Conservation (phyloP, 768 basidiomycete species). For the Tricholoma sp. region DNA sequence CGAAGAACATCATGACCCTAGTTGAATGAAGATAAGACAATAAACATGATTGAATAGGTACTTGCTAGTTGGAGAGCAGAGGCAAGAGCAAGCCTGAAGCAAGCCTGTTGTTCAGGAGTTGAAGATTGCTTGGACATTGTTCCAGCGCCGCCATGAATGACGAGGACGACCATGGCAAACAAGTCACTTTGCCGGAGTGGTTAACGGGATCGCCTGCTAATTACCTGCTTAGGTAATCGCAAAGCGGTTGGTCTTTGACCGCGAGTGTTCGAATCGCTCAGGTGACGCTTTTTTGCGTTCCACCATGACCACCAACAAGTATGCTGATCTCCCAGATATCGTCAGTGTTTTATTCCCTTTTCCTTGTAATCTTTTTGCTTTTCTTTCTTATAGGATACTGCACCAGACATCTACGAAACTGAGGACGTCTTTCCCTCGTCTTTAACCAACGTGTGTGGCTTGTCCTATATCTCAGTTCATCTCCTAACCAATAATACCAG, state of each 20-base stretch:
- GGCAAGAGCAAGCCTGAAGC: conserved; percentile 52
- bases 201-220: conserved; percentile 84
- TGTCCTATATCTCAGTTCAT: neutral
- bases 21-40: too few relatives aligned
- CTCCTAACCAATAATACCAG: conserved; percentile 25
- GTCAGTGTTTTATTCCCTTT: conserved; percentile 42
- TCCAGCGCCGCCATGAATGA: conserved; percentile 80
- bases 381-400: conserved; percentile 61
- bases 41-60: too few relatives aligned
- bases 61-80: conserved; percentile 43
- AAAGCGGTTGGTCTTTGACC: conserved; percentile 46
- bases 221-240: conserved; percentile 4
- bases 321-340: conserved; percentile 88
- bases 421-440: conserved; percentile 65
- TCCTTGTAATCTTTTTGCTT: conserved; percentile 6
- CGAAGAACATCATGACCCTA: conserved; percentile 59
- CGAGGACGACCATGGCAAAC: conserved; percentile 36
- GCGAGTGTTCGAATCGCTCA: conserved; percentile 52
- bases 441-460: conserved; percentile 42
- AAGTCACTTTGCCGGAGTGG: conserved; percentile 92
- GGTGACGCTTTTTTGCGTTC: conserved; percentile 34
- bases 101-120: conserved; percentile 46
- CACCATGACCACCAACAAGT: conserved; percentile 67
- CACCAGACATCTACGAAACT: conserved; percentile 90
- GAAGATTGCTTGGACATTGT: conserved; percentile 36